phyloP scores from a whole-genome alignment of 352 stramenopile species.

The Pythium sukuiense region DNA sequence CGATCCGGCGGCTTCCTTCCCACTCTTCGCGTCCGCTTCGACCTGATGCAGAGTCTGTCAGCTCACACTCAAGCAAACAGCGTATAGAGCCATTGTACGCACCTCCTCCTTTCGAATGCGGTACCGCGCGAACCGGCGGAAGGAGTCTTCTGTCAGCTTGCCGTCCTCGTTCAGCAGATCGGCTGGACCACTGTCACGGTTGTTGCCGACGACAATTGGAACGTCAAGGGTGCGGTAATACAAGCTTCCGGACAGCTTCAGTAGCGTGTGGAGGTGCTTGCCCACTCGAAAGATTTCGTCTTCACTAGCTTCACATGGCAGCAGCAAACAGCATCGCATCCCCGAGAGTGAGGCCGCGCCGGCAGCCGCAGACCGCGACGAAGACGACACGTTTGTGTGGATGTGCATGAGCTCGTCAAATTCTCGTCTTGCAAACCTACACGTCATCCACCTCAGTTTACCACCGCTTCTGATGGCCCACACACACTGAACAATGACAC shows the following conservation, averaged over 20 bases:
- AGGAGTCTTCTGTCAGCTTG: slow-evolving; percentile 68
- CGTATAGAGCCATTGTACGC: no score
- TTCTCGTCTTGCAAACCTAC: slow-evolving; percentile 55
- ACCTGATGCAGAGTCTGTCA: no score
- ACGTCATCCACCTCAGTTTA: neutral
- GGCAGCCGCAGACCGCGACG: slow-evolving; percentile 36
- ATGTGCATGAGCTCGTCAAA: slow-evolving; percentile 83
- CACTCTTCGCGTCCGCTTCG: slow-evolving; percentile 26
- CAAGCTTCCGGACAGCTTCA: slow-evolving; percentile 64
- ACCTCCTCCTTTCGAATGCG: slow-evolving; percentile 69
- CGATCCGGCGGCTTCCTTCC: slow-evolving; percentile 22
- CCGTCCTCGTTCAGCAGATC: slow-evolving; percentile 48
- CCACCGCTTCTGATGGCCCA: no score
- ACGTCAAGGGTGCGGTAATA: slow-evolving; percentile 58
- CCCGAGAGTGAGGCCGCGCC: slow-evolving; percentile 38
- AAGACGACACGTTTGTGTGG: slow-evolving; percentile 43
- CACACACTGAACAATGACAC: neutral
- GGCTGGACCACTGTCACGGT: slow-evolving; percentile 6
- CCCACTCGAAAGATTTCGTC: slow-evolving; percentile 77
- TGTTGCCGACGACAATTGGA: neutral
- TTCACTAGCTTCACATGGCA: slow-evolving; percentile 53
- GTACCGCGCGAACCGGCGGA: slow-evolving; percentile 64
- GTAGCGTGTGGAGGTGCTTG: slow-evolving; percentile 60
- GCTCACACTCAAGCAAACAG: no score
- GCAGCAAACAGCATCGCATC: slow-evolving; percentile 69